Conservation (phyloP, 2,329 filamentous ascomycete genomes). For the Phoma sp. region DNA sequence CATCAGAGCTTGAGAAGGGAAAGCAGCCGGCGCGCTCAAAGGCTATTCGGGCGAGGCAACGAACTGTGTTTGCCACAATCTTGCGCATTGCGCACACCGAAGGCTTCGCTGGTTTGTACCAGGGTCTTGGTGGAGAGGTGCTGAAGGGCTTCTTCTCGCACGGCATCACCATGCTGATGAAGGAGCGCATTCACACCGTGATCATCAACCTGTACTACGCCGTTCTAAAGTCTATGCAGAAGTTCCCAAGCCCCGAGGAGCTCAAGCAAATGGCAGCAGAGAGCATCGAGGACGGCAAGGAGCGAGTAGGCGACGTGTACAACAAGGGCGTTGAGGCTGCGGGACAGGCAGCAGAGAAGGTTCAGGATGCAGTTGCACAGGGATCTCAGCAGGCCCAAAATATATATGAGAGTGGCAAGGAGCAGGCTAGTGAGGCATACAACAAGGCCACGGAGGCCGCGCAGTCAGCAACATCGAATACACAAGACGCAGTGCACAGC, state of each 20-base stretch:
- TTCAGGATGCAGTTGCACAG: slow-evolving; percentile 34
- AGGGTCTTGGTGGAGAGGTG: slow-evolving; percentile 77
- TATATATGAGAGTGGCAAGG: slow-evolving; percentile 37
- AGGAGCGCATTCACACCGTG: slow-evolving; percentile 76
- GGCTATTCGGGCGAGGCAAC: slow-evolving; percentile 39
- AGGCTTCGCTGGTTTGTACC: slow-evolving; percentile 74
- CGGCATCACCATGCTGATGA: slow-evolving; percentile 85
- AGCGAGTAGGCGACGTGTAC: slow-evolving; percentile 30
- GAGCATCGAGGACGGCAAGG: slow-evolving; percentile 43
- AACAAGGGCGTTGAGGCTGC: slow-evolving; percentile 35
- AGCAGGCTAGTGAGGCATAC: slow-evolving; percentile 26
- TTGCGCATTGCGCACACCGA: slow-evolving; percentile 66
- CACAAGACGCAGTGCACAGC: slow-evolving; percentile 25
- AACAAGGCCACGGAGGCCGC: slow-evolving; percentile 16
- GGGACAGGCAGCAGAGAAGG: slow-evolving; percentile 34
- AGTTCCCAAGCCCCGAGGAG: slow-evolving; percentile 52
- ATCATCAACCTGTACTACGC: slow-evolving; percentile 77
- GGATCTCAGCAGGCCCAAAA: slow-evolving; percentile 37
- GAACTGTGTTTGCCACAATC: slow-evolving; percentile 70
- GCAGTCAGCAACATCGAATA: slow-evolving; percentile 18
- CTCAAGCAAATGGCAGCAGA: slow-evolving; percentile 43
- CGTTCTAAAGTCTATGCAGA: slow-evolving; percentile 58
- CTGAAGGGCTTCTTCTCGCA: slow-evolving; percentile 86
- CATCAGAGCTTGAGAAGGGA: slow-evolving; percentile 37
- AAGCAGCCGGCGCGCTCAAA: slow-evolving; percentile 26